A percentile compares a stretch with the other conserved stretches of the same genome.
Evolutionary conservation across 1,139 yeast species (phyloP).

Genomic region (Lodderomyces elongisporus): DNA sequence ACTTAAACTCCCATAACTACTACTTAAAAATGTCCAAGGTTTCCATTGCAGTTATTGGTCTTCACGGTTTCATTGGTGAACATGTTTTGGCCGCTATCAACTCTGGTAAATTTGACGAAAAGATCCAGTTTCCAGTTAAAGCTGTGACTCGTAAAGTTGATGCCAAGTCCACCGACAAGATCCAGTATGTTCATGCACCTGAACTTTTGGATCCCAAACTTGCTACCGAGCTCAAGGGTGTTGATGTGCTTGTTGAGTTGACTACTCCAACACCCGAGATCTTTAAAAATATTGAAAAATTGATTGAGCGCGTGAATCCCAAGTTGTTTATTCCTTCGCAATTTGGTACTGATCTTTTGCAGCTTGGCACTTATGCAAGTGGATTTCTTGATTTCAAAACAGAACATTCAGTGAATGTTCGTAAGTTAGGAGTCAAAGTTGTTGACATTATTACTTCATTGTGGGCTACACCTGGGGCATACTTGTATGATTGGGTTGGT

Average conservation of each 20-base stretch:
- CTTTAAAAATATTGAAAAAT: slow-evolving; percentile 23
- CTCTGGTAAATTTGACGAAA: slow-evolving; percentile 36
- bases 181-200: slow-evolving; percentile 37
- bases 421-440: slow-evolving; percentile 37
- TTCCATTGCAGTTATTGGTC: slow-evolving; percentile 50
- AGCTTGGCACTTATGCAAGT: slow-evolving; percentile 21
- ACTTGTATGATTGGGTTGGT: slow-evolving; percentile 29
- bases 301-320: slow-evolving; percentile 40
- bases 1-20: too few relatives aligned
- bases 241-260: slow-evolving; percentile 49
- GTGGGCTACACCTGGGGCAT: slow-evolving; percentile 40
- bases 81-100: slow-evolving; percentile 43
- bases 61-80: slow-evolving; percentile 48
- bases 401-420: slow-evolving; percentile 34
- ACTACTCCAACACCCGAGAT: slow-evolving; percentile 23
- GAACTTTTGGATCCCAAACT: slow-evolving; percentile 16
- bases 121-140: slow-evolving; percentile 45
- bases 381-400: slow-evolving; percentile 35
- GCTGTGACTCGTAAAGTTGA: slow-evolving; percentile 46
- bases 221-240: slow-evolving; percentile 29
- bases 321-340: slow-evolving; percentile 59
- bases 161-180: slow-evolving; percentile 28
- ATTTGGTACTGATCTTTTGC: slow-evolving; percentile 44
- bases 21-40: slow-evolving; percentile 17
- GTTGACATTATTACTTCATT: slow-evolving; percentile 43